Evolutionary conservation across 2,329 filamentous ascomycete genomes (phyloP), one percentile per base, ranked within the genome.

Genomic region (Nemania abortiva): DNA sequence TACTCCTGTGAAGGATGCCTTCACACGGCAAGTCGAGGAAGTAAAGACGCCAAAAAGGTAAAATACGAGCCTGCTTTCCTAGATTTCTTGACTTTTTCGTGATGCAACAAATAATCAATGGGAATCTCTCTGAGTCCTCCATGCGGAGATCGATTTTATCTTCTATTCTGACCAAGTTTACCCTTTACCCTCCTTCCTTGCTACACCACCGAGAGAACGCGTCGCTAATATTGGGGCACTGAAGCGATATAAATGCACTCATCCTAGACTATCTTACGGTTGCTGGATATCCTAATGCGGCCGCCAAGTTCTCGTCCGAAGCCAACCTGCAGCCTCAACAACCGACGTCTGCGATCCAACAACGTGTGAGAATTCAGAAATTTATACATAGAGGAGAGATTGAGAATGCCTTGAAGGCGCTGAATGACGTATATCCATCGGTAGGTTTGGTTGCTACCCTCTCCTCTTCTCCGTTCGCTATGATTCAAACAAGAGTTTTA

Each of bases 101-200:
- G 77, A 75, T 80, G 77, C 66, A 97, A 93, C 85, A 87, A 84
- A 84, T 87, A 90, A 91, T 93, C 91, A 97, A 97, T 99, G 96
- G 96, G 96, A 99, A 99, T 99, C 96, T 99, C 97, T 99, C 96
- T 92, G 93, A 98, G 93, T 88, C 89, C 85, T 84, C 81, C 83
- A 88, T 99, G 96, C 93, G 91, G 96, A 99, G 90, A 94, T 82
- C 86, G 84, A 86, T 91, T 93, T 90, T 77, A 76, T 47, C 59
- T 72, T 66, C 55, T 69, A 70, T 74, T 77, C 74, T 77, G 75
- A 79, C 64, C 66, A 29, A 60, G 31, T 42, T 49, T 57, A 59
- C 65, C 29, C 54, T 62, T 37, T 22, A 62, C 55, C 7, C 29
- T 67, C 3, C 27, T 76, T 71, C 9, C 29, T 53, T 37, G 11